These are phyloP conservation scores for Stephanodiscus triporus DNA, from an alignment of 108 stramenopile genomes.

Conservation along the genomic window DNA sequence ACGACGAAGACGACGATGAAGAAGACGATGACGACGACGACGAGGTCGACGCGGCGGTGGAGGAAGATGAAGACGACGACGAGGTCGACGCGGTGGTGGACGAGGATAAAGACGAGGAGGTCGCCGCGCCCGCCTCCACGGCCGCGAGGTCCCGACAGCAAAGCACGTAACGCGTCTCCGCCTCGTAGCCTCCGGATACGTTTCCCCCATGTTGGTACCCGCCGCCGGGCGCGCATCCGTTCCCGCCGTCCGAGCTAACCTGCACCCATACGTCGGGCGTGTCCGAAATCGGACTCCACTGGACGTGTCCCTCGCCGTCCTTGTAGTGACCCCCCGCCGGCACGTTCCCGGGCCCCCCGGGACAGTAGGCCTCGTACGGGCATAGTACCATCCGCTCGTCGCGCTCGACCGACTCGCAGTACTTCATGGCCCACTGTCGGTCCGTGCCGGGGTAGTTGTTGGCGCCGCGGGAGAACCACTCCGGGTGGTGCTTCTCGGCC, in stretches of 20 bases:
- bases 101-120: too few species aligned
- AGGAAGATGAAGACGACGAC: too few species aligned
- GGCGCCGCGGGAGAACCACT: background rate
- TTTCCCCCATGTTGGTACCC: too few species aligned
- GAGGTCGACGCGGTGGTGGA: too few species aligned
- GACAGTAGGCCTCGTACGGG: slow-evolving; percentile 8
- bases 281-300: background rate
- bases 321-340: background rate
- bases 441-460: background rate
- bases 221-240: background rate
- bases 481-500: slow-evolving; percentile 3
- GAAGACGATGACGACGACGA: too few species aligned
- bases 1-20: too few species aligned
- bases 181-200: background rate
- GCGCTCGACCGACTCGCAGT: background rate
- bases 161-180: background rate
- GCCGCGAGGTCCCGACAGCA: background rate
- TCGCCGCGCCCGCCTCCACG: background rate
- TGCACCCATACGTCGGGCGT: background rate
- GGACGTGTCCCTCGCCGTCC: background rate
- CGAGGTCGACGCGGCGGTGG: too few species aligned
- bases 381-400: background rate
- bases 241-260: slow-evolving; percentile 5
- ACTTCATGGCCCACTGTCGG: background rate
- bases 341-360: background rate